These are phyloP conservation scores for Lentinus tigrinus DNA, from an alignment of 768 basidiomycete genomes.

Conservation along the genomic window DNA sequence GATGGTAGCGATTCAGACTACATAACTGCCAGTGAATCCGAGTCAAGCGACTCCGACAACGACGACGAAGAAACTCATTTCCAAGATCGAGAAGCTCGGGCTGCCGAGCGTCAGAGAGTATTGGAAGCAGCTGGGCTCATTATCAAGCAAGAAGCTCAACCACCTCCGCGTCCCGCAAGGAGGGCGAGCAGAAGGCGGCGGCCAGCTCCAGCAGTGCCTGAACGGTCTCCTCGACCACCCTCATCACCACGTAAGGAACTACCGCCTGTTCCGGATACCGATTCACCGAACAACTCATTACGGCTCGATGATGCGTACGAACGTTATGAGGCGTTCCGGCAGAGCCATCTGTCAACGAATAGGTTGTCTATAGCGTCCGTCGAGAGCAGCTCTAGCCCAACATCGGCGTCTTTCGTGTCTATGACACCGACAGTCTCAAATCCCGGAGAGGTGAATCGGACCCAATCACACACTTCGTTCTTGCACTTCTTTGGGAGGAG, in stretches of 20 bases:
- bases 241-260: slow-evolving; percentile 45
- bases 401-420: slow-evolving; percentile 6
- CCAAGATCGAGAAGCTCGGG: slow-evolving; percentile 59
- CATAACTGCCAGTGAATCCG: slow-evolving; percentile 41
- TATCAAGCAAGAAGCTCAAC: slow-evolving; percentile 59
- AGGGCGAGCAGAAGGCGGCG: slow-evolving; percentile 38
- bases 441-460: slow-evolving; percentile 25
- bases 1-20: slow-evolving; percentile 39
- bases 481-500: slow-evolving; percentile 63
- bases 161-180: slow-evolving; percentile 43
- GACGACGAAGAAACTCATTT: slow-evolving; percentile 44
- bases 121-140: slow-evolving; percentile 88
- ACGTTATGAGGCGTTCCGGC: slow-evolving; percentile 82
- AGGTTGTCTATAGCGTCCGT: slow-evolving; percentile 66
- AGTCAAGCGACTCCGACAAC: slow-evolving; percentile 36
- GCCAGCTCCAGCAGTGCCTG: slow-evolving; percentile 53
- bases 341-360: slow-evolving; percentile 45
- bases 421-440: slow-evolving; percentile 30
- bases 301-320: slow-evolving; percentile 83
- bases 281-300: slow-evolving; percentile 18
- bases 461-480: slow-evolving; percentile 45
- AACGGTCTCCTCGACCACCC: slow-evolving; percentile 26
- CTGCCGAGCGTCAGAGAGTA: slow-evolving; percentile 74
- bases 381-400: slow-evolving; percentile 34
- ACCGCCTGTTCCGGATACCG: slow-evolving; percentile 46